These are phyloP conservation scores for Ophiocordyceps camponoti-floridani DNA, from an alignment of 2,329 filamentous ascomycete species.

Conservation along the genomic window DNA sequence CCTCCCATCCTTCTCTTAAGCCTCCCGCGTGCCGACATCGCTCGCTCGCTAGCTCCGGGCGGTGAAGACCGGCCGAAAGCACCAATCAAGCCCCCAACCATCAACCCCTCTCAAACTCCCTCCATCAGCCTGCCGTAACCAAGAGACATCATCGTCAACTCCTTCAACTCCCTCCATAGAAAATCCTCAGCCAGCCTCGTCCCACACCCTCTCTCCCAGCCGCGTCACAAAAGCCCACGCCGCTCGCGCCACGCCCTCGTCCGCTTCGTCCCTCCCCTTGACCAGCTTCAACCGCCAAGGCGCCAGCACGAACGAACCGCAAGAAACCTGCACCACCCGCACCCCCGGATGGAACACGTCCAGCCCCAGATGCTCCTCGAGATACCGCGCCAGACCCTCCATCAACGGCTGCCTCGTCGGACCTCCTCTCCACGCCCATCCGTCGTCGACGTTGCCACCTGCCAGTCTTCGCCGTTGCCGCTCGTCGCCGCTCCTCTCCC, in stretches of 20 bases:
- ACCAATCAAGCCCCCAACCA: too few species aligned
- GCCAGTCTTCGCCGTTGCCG: slow-evolving; percentile 26
- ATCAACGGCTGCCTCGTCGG: slow-evolving; percentile 22
- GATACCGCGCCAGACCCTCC: slow-evolving; percentile 28
- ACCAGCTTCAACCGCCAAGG: slow-evolving; percentile 32
- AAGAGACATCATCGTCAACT: too few species aligned
- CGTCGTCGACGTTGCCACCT: slow-evolving; percentile 29
- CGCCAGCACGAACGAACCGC: slow-evolving; percentile 35
- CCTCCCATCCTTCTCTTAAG: too few species aligned
- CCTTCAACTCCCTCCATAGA: too few species aligned
- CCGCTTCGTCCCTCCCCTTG: slow-evolving; percentile 12
- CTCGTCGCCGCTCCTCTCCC: slow-evolving; percentile 11
- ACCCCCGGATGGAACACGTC: slow-evolving; percentile 38
- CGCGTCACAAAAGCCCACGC: slow-evolving; percentile 20
- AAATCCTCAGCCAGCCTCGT: slow-evolving; percentile 4
- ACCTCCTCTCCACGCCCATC: slow-evolving; percentile 28
- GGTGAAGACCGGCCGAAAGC: too few species aligned
- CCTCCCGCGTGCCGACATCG: too few species aligned
- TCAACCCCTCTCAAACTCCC: too few species aligned
- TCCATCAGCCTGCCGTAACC: too few species aligned
- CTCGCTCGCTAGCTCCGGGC: too few species aligned
- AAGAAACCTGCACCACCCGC: slow-evolving; percentile 32
- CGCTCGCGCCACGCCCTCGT: slow-evolving; percentile 13
- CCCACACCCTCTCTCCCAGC: slow-evolving; percentile 14
- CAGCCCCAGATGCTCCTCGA: slow-evolving; percentile 33